A percentile compares a stretch with the other conserved stretches of the same genome.
Conservation (phyloP, 345 rosid species). For the Excoecaria agallocha region DNA sequence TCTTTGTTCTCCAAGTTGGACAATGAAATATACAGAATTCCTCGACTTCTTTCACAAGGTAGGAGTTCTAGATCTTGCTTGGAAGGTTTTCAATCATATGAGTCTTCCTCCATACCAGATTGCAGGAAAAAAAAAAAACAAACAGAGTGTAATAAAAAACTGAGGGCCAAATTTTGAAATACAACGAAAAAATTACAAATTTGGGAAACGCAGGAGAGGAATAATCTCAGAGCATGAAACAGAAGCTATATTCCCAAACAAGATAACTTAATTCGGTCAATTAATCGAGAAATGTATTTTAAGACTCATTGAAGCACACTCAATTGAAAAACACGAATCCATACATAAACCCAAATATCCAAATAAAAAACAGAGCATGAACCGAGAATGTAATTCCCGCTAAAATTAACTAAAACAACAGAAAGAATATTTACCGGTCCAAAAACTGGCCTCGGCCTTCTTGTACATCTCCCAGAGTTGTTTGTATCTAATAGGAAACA, state of each 20-base stretch:
- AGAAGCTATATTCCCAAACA: neutral
- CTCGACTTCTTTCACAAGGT: neutral
- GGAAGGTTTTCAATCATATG: too few species aligned
- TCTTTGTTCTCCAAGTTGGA: neutral
- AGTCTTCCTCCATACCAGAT: neutral
- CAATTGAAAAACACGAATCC: neutral
- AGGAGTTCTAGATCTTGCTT: neutral
- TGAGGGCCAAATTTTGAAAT: too few species aligned
- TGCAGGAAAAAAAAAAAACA: neutral
- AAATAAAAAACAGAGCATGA: neutral
- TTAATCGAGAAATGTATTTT: neutral
- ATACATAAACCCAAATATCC: neutral
- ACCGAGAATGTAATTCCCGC: neutral
- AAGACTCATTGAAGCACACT: neutral
- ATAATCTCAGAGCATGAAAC: neutral
- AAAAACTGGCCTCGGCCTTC: conserved; percentile 90
- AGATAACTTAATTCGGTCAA: neutral
- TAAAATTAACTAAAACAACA: neutral
- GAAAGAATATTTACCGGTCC: conserved; percentile 41
- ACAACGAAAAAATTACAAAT: neutral
- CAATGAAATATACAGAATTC: neutral
- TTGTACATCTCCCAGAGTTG: conserved; percentile 94
- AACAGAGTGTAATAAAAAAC: neutral
- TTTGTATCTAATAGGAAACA: conserved; percentile 78
- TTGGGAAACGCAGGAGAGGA: neutral